Evolutionary conservation across 129 eudicot genomes (phyloP), one percentile per base, ranked within the genome.

Genomic region (Lactuca sativa): DNA sequence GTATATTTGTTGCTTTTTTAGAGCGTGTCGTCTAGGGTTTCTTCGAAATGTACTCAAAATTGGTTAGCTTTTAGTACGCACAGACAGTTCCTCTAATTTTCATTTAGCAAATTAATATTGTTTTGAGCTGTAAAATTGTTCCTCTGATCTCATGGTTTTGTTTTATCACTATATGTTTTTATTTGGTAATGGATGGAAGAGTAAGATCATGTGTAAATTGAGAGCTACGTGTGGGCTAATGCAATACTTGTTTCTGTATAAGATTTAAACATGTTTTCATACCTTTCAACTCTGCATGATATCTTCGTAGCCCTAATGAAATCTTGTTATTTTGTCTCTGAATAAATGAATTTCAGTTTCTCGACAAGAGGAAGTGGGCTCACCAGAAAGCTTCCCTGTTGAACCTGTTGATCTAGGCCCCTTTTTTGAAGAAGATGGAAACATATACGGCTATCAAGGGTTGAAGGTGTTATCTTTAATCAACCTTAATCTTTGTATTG

Each of bases 401-500:
- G 86, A 85, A 70, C 92, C 98, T 38, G 81, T 90, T 82, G 98
- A 93, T 74, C 63, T 93, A 71, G 74, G 77, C 66, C 71, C 69
- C 61, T 93, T 93, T 62, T 93, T 93, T 78, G 98, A 80, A 71
- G 97, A 90, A 7, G 98, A 90, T 41, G 98, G 95, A 36, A 93
- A 87, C 77, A 93, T 93, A 70, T 93, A 82, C 66, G 98, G 98
- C 36, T 85, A 90, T 70, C 79, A 89, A 82, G 92, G 88, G 14
- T 77, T 90, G 76, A 79, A 85, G 98, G 98, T 87, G 81, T 48
- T 18, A 4, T 3, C 25, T 12, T 33, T 36, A 36, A 31, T 48
- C n/a, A 47, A 25, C 30, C 0, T 73, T 31, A 37, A 25, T 25
- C 30, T 25, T 25, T 25, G 30, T 25, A 25, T 25, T 25, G 30